Evolutionary conservation across 192 early-diverging fungal species (phyloP), one percentile per base, ranked within the genome.

Genomic region (Chytriomyces sp.): DNA sequence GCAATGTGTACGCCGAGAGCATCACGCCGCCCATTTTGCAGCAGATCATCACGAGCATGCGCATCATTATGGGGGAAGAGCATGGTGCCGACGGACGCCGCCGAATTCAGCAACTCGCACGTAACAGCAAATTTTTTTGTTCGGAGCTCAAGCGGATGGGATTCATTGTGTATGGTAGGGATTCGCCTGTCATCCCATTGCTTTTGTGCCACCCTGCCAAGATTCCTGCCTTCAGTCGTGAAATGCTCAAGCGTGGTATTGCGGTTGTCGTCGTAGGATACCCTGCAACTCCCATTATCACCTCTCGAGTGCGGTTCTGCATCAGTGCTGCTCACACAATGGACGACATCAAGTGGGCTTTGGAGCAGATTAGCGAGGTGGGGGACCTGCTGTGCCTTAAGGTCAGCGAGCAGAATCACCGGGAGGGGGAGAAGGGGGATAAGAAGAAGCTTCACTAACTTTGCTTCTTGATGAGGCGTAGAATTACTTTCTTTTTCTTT

Each of bases 241-340:
- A 96, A 79, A 87, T 90, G 65, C 86, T 98, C 39, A 85, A 89
- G 70, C 87, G 95, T 52, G 92, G 92, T 60, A 91, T 99, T 64
- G 94, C 95, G 25, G 93, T 97, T 14, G 95, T 96, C 25, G 97
- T 99, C 0, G 97, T 99, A 3, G 95, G 93, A 41, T 95, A 96
- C 78, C 97, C 96, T 3, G 97, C 96, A 10, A 99, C 97, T 4
- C 94, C 97, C n/a, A 96, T 97, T 65, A 93, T 99, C 71, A 93
- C 93, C 0, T 90, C 90, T 3, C 87, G 96, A 54, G 95, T 96
- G 38, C 83, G 96, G 54, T 96, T 99, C 88, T 99, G 96, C 80
- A 82, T 99, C 58, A 91, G 89, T 59, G 92, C 95, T 0, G 88
- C 95, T n/a, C 96, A 99, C 68, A 94, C 94, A 1, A 89, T 91